Percentiles rank a stretch among this genome's conserved stretches.
Evolutionary conservation across 2,329 filamentous ascomycete genomes (phyloP).

Genomic region (Fusarium bactridioides): DNA sequence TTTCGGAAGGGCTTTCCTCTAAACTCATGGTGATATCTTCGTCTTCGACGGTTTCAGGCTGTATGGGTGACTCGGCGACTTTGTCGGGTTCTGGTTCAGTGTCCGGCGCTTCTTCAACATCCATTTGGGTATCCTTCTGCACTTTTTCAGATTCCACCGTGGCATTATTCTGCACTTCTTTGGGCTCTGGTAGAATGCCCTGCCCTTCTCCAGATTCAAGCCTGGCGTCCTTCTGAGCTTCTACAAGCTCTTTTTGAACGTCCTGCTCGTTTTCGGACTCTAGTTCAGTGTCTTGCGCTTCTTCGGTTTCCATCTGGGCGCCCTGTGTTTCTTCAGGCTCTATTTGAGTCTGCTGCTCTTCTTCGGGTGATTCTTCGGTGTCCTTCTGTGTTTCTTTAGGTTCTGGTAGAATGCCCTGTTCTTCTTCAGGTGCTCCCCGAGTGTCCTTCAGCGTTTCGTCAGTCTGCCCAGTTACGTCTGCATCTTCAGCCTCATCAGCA

Average conservation of each 20-base stretch:
- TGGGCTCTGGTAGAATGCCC: neutral
- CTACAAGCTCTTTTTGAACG: neutral
- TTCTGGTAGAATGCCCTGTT: neutral
- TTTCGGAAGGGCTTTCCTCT: neutral
- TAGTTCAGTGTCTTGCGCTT: neutral
- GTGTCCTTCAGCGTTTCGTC: neutral
- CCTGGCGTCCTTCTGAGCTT: neutral
- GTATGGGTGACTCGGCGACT: neutral
- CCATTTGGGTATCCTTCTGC: neutral
- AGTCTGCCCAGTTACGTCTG: neutral
- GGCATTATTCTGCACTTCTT: neutral
- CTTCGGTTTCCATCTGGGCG: neutral
- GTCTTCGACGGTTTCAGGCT: neutral
- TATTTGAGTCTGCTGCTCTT: neutral
- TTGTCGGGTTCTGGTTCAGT: neutral
- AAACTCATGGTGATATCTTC: neutral
- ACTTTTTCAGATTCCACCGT: neutral
- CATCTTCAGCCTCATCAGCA: neutral
- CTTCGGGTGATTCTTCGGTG: neutral
- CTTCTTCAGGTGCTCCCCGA: neutral
- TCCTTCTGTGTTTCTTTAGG: neutral
- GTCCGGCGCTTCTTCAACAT: neutral
- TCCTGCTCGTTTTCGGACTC: neutral
- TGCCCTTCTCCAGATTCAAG: neutral
- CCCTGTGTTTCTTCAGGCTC: neutral